phyloP scores from a whole-genome alignment of 768 basidiomycete species.

The Tylopilus sp. region DNA sequence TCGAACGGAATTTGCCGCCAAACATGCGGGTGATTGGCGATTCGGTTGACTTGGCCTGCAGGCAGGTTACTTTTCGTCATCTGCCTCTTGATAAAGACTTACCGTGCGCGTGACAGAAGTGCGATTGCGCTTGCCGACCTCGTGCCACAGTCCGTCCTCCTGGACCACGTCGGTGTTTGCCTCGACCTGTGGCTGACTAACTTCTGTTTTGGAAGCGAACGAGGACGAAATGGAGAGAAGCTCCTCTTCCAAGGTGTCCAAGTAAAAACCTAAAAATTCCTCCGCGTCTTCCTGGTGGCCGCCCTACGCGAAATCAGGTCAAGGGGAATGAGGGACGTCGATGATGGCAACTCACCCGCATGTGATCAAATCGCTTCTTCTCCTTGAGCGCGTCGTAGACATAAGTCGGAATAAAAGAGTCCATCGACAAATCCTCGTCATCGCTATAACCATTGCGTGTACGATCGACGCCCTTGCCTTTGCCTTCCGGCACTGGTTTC shows the following conservation, averaged over 20 bases:
- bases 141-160: conserved; percentile 80
- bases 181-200: conserved; percentile 11
- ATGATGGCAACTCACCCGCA: conserved; percentile 60
- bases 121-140: conserved; percentile 89
- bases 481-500: conserved; percentile 24
- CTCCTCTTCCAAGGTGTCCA: conserved; percentile 94
- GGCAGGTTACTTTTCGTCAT: conserved; percentile 1
- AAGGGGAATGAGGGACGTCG: background rate
- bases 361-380: conserved; percentile 90
- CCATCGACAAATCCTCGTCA: conserved; percentile 49
- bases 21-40: conserved; percentile 91
- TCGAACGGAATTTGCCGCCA: conserved; percentile 87
- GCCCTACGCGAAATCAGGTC: conserved; percentile 41
- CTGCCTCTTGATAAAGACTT: conserved; percentile 28
- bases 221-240: conserved; percentile 63
- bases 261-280: conserved; percentile 96
- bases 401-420: conserved; percentile 80
- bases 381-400: conserved; percentile 93
- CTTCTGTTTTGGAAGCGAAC: conserved; percentile 39
- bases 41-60: conserved; percentile 72
- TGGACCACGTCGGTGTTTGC: conserved; percentile 20
- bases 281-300: conserved; percentile 98
- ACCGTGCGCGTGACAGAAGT: conserved; percentile 78
- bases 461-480: conserved; percentile 42
- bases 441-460: conserved; percentile 24